Conservation (phyloP, 306 rosid species). For the Erythrophleum fordii region DNA sequence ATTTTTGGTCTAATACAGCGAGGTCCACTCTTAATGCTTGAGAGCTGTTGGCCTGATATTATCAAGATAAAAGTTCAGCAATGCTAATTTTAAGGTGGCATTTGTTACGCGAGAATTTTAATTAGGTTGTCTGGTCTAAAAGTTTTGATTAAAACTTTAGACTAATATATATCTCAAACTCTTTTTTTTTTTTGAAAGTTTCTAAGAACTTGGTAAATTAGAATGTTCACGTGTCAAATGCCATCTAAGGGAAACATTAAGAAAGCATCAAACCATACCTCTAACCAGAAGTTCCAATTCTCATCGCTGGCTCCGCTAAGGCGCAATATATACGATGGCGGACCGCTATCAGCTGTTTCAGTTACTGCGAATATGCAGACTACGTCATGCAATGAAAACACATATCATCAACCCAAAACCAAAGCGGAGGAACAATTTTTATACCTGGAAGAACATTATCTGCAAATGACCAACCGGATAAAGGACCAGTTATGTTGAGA, state of each 20-base stretch:
- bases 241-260: slow-evolving; percentile 13
- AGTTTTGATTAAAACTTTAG: no score
- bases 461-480: slow-evolving; percentile 98
- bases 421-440: slow-evolving; percentile 20
- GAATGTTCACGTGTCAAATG: not conserved
- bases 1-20: slow-evolving; percentile 80
- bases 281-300: slow-evolving; percentile 94
- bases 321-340: slow-evolving; percentile 77
- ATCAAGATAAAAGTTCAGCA: slow-evolving; percentile 11
- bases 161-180: no score
- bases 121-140: no score
- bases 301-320: slow-evolving; percentile 80
- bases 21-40: slow-evolving; percentile 78
- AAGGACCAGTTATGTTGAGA: slow-evolving; percentile 93
- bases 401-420: slow-evolving; percentile 15
- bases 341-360: slow-evolving; percentile 62
- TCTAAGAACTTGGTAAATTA: not conserved
- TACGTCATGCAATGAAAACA: slow-evolving; percentile 30
- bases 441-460: slow-evolving; percentile 81
- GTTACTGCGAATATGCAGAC: slow-evolving; percentile 58
- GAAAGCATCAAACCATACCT: slow-evolving; percentile 54
- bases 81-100: not conserved
- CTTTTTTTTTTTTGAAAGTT: not conserved
- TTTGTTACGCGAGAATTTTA: not conserved
- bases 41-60: slow-evolving; percentile 65